Percentiles rank a stretch among this genome's conserved stretches.
Evolutionary conservation across 2,329 filamentous ascomycete species (phyloP).

Genomic region (Venturia effusa): DNA sequence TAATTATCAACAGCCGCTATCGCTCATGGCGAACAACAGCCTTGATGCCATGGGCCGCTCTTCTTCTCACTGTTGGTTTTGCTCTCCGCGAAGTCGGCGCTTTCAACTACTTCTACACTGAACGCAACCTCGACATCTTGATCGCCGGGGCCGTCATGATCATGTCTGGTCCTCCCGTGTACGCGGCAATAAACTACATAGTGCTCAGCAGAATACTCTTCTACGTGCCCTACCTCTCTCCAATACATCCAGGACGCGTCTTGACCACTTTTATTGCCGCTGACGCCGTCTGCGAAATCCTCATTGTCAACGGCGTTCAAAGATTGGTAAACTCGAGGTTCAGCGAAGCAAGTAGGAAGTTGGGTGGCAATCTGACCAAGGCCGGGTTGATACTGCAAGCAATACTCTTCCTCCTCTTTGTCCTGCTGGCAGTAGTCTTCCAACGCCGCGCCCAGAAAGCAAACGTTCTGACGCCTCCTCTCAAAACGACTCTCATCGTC

Average conservation of each 20-base stretch:
- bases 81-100: conserved; percentile 42
- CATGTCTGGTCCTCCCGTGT: conserved; percentile 39
- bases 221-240: conserved; percentile 50
- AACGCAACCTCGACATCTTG: conserved; percentile 27
- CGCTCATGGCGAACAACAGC: conserved; percentile 46
- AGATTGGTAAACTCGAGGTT: conserved; percentile 31
- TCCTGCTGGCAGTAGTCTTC: conserved; percentile 35
- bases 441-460: conserved; percentile 31
- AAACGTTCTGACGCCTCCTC: conserved; percentile 31
- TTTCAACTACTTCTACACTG: conserved; percentile 30
- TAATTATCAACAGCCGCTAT: conserved; percentile 34
- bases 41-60: conserved; percentile 43
- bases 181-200: conserved; percentile 52
- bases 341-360: conserved; percentile 25
- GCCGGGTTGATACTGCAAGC: conserved; percentile 40
- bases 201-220: conserved; percentile 49
- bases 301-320: conserved; percentile 42
- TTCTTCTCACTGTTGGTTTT: conserved; percentile 48
- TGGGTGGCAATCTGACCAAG: conserved; percentile 37
- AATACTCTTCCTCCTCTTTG: conserved; percentile 39
- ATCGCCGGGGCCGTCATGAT: conserved; percentile 31
- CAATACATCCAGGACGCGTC: conserved; percentile 46
- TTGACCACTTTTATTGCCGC: conserved; percentile 48
- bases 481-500: conserved; percentile 33
- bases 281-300: conserved; percentile 39